Percentiles rank a stretch among this genome's conserved stretches.
Conservation (phyloP, 495 filamentous ascomycete species). For the Tuber aestivum region DNA sequence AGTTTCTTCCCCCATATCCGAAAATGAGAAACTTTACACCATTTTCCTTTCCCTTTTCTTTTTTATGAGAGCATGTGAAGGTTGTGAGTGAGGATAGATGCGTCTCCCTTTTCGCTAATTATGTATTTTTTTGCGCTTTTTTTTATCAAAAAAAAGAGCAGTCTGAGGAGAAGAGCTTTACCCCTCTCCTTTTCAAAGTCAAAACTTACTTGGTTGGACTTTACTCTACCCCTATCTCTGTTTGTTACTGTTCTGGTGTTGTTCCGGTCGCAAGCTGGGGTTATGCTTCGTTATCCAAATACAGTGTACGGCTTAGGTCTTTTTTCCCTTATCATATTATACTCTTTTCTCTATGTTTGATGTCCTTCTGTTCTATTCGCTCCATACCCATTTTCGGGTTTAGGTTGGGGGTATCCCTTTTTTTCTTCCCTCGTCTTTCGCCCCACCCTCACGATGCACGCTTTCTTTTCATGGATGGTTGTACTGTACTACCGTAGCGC, state of each 20-base stretch:
- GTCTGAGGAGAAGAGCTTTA: neutral
- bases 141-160: no score
- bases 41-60: neutral
- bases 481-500: neutral
- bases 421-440: no score
- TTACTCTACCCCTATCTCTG: neutral
- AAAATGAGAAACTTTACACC: neutral
- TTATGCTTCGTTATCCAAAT: neutral
- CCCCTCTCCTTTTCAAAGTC: neutral
- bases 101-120: neutral
- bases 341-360: neutral
- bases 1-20: neutral
- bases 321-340: neutral
- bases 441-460: no score
- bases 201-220: neutral
- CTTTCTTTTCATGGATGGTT: neutral
- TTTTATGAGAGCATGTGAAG: neutral
- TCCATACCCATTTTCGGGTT: neutral
- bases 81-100: neutral
- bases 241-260: neutral
- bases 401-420: neutral
- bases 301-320: neutral
- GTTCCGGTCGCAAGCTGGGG: neutral
- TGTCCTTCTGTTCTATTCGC: neutral
- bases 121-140: neutral